Evolutionary conservation across 176 grass and related monocot species (phyloP), one percentile per base, ranked within the genome.

Genomic region (Oryza rufipogon): DNA sequence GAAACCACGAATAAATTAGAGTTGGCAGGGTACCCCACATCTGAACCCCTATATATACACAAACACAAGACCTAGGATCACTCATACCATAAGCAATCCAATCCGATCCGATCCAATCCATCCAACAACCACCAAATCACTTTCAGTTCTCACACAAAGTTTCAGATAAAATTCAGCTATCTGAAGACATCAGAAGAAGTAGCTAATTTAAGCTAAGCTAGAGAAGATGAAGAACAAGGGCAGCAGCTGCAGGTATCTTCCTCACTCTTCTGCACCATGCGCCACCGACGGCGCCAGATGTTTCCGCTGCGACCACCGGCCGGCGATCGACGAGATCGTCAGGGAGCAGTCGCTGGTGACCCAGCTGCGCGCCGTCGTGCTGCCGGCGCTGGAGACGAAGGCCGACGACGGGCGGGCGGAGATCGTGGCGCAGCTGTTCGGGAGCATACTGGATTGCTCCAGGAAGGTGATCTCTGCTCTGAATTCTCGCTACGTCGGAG

Each of bases 281-380:
- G 17, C 49, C 6, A 60, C 54, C 2, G 54, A n/a, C 11, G 54
- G 2, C 54, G 1, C 54, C 19, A 60, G 20, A 6, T n/a, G 54
- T 16, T n/a, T 60, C 5, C 54, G 5, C 19, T 60, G 64, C 64
- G n/a, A 68, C 17, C 64, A 34, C 10, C 22, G 41, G n/a, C 7
- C 44, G 64, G 36, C 64, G 22, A 80, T 80, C 11, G n/a, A 52
- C 61, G 78, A 80, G 78, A 67, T 80, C 42, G 25, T 2, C 13
- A 42, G 41, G 16, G 64, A 36, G 8, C 78, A 51, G 19, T 64
- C 45, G 14, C 78, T 80, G 19, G 45, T 30, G 41, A 51, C 13
- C 8, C 41, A 49, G 66, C 78, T 80, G 1, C 38, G 42, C 11
- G 78, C 63, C 61, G 26, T 51, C 7, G 64, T 80, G 1, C 20